These are phyloP conservation scores for Ophiocordyceps camponoti-leonardi DNA, from an alignment of 2,329 filamentous ascomycete species.

Conservation along the genomic window DNA sequence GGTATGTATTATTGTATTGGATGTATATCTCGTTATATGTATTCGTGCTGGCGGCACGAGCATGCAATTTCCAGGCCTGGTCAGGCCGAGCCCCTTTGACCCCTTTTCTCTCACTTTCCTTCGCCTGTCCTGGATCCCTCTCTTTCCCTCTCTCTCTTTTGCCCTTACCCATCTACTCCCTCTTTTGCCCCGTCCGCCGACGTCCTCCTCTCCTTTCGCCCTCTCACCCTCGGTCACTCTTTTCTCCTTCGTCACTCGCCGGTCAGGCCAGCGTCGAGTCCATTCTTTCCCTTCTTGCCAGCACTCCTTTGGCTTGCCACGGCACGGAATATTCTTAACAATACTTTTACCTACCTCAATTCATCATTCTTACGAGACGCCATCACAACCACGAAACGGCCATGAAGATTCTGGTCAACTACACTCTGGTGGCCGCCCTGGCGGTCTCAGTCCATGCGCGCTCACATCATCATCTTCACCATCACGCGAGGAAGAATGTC, in stretches of 20 bases:
- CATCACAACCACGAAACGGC: background rate
- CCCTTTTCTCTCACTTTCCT: background rate
- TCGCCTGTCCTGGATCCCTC: background rate
- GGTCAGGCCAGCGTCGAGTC: background rate
- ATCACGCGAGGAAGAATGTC: conserved; percentile 37
- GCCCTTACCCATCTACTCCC: background rate
- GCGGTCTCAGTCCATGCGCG: conserved; percentile 38
- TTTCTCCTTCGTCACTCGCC: background rate
- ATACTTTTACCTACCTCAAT: background rate
- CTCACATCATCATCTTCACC: conserved; percentile 42
- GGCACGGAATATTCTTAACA: background rate
- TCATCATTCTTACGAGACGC: background rate
- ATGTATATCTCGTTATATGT: too few relatives aligned
- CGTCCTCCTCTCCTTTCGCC: background rate
- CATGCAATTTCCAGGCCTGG: background rate
- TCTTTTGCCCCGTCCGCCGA: background rate
- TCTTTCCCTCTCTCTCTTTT: background rate
- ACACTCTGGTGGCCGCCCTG: conserved; percentile 34
- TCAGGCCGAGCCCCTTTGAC: background rate
- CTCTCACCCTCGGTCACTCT: background rate
- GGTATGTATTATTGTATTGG: too few relatives aligned
- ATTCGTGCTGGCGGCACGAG: background rate
- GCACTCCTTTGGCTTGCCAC: background rate
- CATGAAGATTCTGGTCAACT: conserved; percentile 15
- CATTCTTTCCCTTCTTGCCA: background rate